Percentiles rank a stretch among this genome's conserved stretches.
phyloP scores from a whole-genome alignment of 2,329 filamentous ascomycete genomes.

The Colletotrichum phormii region DNA sequence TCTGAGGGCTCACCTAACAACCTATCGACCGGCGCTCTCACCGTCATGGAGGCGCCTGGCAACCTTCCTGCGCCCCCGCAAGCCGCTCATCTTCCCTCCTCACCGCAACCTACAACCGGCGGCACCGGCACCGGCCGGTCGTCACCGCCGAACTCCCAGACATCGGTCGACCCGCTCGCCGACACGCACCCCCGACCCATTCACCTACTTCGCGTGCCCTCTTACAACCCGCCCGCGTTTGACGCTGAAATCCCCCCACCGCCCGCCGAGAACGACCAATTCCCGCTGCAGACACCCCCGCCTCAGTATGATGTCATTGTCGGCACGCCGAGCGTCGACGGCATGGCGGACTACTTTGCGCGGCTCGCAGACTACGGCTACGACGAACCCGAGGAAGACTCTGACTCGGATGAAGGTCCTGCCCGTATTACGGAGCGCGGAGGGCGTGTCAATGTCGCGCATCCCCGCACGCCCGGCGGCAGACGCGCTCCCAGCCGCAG shows the following conservation, averaged over 20 bases:
- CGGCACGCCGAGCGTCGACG: conserved; percentile 73
- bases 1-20: conserved; percentile 72
- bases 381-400: conserved; percentile 56
- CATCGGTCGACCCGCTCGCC: conserved; percentile 1
- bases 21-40: conserved; percentile 66
- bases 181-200: conserved; percentile 73
- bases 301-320: conserved; percentile 87
- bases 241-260: conserved; percentile 83
- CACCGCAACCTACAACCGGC: conserved; percentile 38
- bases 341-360: conserved; percentile 88
- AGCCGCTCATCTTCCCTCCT: conserved; percentile 61
- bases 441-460: conserved; percentile 68
- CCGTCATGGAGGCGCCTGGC: conserved; percentile 49
- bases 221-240: conserved; percentile 89
- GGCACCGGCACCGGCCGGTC: conserved; percentile 9
- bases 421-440: conserved; percentile 61
- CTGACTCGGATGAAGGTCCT: conserved; percentile 56
- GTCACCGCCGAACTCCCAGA: conserved; percentile 30
- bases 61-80: conserved; percentile 63
- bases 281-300: conserved; percentile 76
- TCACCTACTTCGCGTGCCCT: conserved; percentile 84
- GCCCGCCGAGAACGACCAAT: conserved; percentile 51
- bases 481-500: conserved; percentile 66
- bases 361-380: conserved; percentile 79
- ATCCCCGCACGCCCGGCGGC: conserved; percentile 66